phyloP scores from a whole-genome alignment of 441 rosid species.

The Corymbia citriodora region DNA sequence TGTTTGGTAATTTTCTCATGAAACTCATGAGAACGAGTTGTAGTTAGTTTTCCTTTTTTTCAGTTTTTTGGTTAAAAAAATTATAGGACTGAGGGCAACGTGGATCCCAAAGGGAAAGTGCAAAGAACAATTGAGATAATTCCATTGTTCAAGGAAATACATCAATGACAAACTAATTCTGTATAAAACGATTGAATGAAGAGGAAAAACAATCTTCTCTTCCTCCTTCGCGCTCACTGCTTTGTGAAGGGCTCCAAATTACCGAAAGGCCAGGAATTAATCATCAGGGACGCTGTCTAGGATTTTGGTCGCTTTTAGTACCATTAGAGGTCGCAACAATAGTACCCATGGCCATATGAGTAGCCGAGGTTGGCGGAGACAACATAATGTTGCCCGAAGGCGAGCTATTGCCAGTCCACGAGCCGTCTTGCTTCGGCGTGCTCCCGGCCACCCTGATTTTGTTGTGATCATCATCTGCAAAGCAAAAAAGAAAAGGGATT shows the following conservation, averaged over 20 bases:
- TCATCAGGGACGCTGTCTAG: not conserved
- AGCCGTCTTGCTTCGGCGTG: not conserved
- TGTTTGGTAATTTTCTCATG: too few relatives aligned
- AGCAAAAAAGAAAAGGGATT: not conserved
- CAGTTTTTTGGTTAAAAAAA: too few relatives aligned
- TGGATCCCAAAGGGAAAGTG: not conserved
- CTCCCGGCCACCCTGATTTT: not conserved
- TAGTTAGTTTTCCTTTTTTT: too few relatives aligned
- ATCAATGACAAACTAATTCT: too few relatives aligned
- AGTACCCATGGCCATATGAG: not conserved
- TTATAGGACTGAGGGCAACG: not conserved
- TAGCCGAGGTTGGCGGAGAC: conserved; percentile 2
- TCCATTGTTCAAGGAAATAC: not conserved
- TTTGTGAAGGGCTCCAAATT: too few relatives aligned
- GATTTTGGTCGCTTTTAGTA: not conserved
- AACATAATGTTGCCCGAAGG: not conserved
- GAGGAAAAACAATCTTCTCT: too few relatives aligned
- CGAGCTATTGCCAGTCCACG: not conserved
- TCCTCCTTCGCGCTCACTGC: too few relatives aligned
- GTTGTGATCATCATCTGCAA: not conserved
- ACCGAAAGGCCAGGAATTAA: too few relatives aligned
- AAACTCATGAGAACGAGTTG: too few relatives aligned
- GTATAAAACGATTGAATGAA: too few relatives aligned
- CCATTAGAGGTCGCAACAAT: not conserved
- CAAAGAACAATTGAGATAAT: not conserved